Conservation (phyloP, 805 yeast genomes). For the Candida morakotiae region DNA sequence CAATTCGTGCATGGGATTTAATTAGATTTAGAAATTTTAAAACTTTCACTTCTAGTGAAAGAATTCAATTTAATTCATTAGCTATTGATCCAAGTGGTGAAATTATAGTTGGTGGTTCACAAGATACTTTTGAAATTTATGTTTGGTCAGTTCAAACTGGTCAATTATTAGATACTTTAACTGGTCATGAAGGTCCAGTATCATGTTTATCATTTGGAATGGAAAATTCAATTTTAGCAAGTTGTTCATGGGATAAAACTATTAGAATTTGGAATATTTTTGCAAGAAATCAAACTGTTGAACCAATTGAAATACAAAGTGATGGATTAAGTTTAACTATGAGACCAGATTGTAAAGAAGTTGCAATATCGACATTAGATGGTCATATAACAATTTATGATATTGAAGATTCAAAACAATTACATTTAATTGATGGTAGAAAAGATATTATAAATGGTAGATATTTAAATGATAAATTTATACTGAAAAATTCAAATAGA, state of each 20-base stretch:
- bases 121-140: slow-evolving; percentile 84
- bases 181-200: slow-evolving; percentile 96
- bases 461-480: slow-evolving; percentile 74
- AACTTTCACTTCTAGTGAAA: slow-evolving; percentile 85
- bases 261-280: slow-evolving; percentile 91
- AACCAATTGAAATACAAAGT: slow-evolving; percentile 80
- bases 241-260: slow-evolving; percentile 96
- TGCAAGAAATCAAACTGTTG: slow-evolving; percentile 80
- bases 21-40: slow-evolving; percentile 90
- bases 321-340: slow-evolving; percentile 81
- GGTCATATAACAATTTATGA: slow-evolving; percentile 87
- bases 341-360: slow-evolving; percentile 90
- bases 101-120: slow-evolving; percentile 90
- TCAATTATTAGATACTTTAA: slow-evolving; percentile 77
- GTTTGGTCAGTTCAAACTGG: slow-evolving; percentile 98
- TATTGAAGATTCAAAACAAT: slow-evolving; percentile 74
- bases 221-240: slow-evolving; percentile 73
- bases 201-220: slow-evolving; percentile 81
- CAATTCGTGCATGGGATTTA: slow-evolving; percentile 96
- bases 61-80: slow-evolving; percentile 80
- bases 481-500: slow-evolving; percentile 74
- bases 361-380: slow-evolving; percentile 83
- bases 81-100: slow-evolving; percentile 98
- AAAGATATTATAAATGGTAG: slow-evolving; percentile 87
- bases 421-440: slow-evolving; percentile 79